phyloP scores from a whole-genome alignment of 2,329 filamentous ascomycete genomes.

The Parafenestella ontariensis region DNA sequence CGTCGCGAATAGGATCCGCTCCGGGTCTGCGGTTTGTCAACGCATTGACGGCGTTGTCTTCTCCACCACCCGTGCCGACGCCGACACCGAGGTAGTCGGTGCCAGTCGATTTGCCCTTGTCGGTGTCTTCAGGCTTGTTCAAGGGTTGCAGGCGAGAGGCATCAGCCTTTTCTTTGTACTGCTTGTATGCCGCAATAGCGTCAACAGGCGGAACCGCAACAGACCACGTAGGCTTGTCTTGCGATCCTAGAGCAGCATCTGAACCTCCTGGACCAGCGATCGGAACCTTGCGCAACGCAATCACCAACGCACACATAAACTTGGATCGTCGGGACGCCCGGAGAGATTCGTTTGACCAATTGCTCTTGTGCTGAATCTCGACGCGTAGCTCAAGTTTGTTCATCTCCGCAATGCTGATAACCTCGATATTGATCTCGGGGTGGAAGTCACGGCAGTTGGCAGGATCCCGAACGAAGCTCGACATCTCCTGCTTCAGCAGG shows the following conservation, averaged over 20 bases:
- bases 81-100: constrained; percentile 46
- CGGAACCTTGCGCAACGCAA: constrained; percentile 85
- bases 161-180: constrained; percentile 60
- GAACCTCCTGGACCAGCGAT: constrained; percentile 83
- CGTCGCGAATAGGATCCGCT: constrained; percentile 53
- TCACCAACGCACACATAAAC: constrained; percentile 92
- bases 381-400: constrained; percentile 86
- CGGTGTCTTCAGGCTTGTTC: constrained; percentile 37
- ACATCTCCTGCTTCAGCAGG: constrained; percentile 82
- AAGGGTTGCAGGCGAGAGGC: constrained; percentile 69
- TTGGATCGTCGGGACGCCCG: constrained; percentile 85
- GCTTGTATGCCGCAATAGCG: constrained; percentile 68
- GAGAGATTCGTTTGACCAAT: constrained; percentile 73
- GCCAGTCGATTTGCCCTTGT: constrained; percentile 39
- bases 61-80: constrained; percentile 23
- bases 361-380: constrained; percentile 83
- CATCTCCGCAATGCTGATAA: constrained; percentile 80
- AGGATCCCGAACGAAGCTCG: constrained; percentile 79
- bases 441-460: constrained; percentile 94
- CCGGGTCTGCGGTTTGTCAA: constrained; percentile 55
- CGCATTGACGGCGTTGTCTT: constrained; percentile 52
- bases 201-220: constrained; percentile 75
- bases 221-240: constrained; percentile 79
- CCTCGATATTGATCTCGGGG: constrained; percentile 78
- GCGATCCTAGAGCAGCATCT: constrained; percentile 64